Percentiles rank a stretch among this genome's conserved stretches.
These are phyloP conservation scores for Coemansia sp. DNA, from an alignment of 192 early-diverging fungal species.

Conservation along the genomic window DNA sequence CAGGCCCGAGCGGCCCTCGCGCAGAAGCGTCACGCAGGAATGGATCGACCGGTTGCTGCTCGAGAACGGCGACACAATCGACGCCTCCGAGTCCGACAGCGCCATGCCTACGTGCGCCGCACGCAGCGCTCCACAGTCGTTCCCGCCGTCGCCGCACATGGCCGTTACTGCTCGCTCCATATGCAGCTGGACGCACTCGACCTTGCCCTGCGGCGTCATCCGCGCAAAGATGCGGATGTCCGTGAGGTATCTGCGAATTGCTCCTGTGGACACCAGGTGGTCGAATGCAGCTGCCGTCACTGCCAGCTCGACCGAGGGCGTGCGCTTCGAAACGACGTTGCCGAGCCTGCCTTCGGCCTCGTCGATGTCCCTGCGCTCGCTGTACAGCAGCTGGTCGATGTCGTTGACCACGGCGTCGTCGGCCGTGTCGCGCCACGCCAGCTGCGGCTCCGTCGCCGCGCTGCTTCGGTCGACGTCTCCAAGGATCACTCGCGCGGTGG, in stretches of 20 bases:
- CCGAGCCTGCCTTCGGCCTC: conserved; percentile 10
- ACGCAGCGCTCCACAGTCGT: conserved; percentile 79
- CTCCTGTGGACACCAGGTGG: conserved; percentile 33
- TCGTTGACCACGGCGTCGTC: conserved; percentile 50
- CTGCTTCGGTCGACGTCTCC: conserved; percentile 53
- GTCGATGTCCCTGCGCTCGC: conserved; percentile 14
- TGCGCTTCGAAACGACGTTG: conserved; percentile 1
- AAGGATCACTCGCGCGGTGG: conserved; percentile 53
- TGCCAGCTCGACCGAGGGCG: conserved; percentile 59
- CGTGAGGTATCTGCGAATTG: conserved; percentile 58
- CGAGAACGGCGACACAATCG: conserved; percentile 83
- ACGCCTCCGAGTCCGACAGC: conserved; percentile 75
- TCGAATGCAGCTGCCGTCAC: conserved; percentile 71
- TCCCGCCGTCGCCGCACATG: conserved; percentile 88
- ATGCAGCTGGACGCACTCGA: conserved; percentile 66
- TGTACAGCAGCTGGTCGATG: conserved; percentile 18
- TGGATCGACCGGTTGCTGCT: conserved; percentile 59
- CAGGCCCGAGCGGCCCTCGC: conserved; percentile 70
- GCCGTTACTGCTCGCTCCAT: conserved; percentile 77
- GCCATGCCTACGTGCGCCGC: conserved; percentile 80
- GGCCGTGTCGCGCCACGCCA: conserved; percentile 62
- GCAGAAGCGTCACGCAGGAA: conserved; percentile 69
- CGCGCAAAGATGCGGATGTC: conserved; percentile 74
- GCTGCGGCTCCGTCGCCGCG: not conserved
- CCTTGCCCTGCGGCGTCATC: conserved; percentile 79